These are phyloP conservation scores for Populus hybrid DNA, from an alignment of 441 rosid species.

Conservation along the genomic window DNA sequence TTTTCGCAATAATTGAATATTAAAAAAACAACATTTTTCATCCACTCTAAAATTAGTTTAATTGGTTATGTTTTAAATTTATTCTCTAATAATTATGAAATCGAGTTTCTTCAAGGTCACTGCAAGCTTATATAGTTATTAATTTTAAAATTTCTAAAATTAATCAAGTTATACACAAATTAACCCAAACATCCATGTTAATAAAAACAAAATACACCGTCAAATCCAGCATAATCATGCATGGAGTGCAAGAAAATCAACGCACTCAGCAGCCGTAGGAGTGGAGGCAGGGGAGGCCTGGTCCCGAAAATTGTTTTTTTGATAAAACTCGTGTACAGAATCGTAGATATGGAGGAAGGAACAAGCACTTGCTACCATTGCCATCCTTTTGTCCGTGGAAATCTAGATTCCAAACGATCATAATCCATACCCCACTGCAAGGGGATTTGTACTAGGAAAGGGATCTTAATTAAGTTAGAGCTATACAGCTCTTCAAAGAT, in stretches of 20 bases:
- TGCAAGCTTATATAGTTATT: too few relatives aligned
- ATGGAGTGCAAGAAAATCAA: background rate
- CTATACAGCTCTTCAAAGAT: background rate
- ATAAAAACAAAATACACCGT: background rate
- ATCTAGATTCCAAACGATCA: background rate
- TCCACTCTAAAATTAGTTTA: too few relatives aligned
- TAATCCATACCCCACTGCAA: background rate
- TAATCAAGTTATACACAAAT: accelerated
- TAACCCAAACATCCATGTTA: too few relatives aligned
- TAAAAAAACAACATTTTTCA: too few relatives aligned
- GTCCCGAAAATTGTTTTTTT: too few relatives aligned
- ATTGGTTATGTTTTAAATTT: accelerated
- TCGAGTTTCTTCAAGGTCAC: accelerated
- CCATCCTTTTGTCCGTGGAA: too few relatives aligned
- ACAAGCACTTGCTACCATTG: background rate
- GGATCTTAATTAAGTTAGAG: background rate
- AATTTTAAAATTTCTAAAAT: too few relatives aligned
- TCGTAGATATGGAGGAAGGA: background rate
- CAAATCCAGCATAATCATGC: background rate
- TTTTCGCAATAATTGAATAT: too few relatives aligned
- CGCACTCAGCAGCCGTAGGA: too few relatives aligned
- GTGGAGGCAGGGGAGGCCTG: too few relatives aligned
- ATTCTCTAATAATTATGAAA: too few relatives aligned
- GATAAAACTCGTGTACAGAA: background rate
- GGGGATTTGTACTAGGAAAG: background rate